phyloP scores from a whole-genome alignment of 495 filamentous ascomycete genomes.

The Podospora sp. region DNA sequence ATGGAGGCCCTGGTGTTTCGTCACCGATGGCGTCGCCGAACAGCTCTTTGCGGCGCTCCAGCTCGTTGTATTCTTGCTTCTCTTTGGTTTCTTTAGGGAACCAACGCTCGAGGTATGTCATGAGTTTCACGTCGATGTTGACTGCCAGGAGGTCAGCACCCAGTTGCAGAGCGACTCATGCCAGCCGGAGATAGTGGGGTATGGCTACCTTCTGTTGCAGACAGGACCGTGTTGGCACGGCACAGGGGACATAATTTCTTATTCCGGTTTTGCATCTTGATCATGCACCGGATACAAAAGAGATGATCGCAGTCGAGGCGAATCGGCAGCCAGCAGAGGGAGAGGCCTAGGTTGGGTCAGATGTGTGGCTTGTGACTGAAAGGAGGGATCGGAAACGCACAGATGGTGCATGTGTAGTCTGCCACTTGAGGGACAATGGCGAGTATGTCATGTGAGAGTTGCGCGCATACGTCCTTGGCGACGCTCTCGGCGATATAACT shows the following conservation, averaged over 20 bases:
- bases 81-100: constrained; percentile 71
- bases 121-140: constrained; percentile 63
- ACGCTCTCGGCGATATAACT: constrained; percentile 58
- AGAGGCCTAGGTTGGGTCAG: constrained; percentile 37
- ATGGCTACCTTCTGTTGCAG: constrained; percentile 57
- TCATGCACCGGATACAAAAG: constrained; percentile 73
- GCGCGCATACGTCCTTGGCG: constrained; percentile 66
- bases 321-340: constrained; percentile 67
- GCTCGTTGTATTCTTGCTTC: constrained; percentile 62
- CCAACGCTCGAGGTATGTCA: constrained; percentile 45
- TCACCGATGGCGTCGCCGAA: constrained; percentile 51
- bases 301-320: constrained; percentile 65
- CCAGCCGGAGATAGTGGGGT: not conserved
- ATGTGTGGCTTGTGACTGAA: not conserved
- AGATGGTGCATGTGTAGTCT: constrained; percentile 76
- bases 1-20: constrained; percentile 46
- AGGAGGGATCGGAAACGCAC: constrained; percentile 32
- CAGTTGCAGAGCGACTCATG: too few species aligned
- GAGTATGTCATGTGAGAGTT: constrained; percentile 65
- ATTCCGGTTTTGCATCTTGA: constrained; percentile 65
- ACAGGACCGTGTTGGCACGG: constrained; percentile 59
- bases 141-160: constrained; percentile 32
- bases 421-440: constrained; percentile 68
- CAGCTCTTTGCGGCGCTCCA: constrained; percentile 55
- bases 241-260: constrained; percentile 69